phyloP scores from a whole-genome alignment of 306 rosid species.

The Dryas octopetala region DNA sequence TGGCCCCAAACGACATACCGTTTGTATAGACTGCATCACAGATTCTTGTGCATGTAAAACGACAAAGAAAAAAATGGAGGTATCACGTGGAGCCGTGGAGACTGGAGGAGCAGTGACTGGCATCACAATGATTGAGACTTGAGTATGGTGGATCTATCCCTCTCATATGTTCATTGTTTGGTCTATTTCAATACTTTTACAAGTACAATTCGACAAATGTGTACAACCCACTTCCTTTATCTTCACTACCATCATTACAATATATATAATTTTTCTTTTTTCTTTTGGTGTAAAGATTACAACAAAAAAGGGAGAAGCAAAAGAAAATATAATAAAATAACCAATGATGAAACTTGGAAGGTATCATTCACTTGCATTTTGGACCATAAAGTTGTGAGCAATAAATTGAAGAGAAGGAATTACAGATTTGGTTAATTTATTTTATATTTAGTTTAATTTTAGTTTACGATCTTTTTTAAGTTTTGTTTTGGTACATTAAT shows the following conservation, averaged over 20 bases:
- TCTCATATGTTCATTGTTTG: no score
- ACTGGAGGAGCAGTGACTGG: background rate
- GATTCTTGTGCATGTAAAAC: background rate
- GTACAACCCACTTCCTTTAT: background rate
- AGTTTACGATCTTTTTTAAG: no score
- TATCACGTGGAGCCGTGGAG: background rate
- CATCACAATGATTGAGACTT: background rate
- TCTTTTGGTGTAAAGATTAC: background rate
- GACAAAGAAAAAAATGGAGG: background rate
- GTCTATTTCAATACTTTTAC: background rate
- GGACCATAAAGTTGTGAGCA: no score
- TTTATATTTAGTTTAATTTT: no score
- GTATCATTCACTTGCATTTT: background rate
- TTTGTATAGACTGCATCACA: background rate
- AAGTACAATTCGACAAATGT: no score
- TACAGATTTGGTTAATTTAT: no score
- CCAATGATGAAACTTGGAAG: background rate
- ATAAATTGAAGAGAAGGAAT: no score
- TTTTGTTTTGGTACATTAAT: no score
- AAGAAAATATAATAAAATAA: background rate
- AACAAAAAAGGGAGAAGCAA: background rate
- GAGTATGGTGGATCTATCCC: background rate
- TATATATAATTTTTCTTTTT: no score
- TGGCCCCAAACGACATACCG: background rate
- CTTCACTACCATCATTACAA: background rate